Conservation (phyloP, 148 eudicot species). For the Chenopodium album region DNA sequence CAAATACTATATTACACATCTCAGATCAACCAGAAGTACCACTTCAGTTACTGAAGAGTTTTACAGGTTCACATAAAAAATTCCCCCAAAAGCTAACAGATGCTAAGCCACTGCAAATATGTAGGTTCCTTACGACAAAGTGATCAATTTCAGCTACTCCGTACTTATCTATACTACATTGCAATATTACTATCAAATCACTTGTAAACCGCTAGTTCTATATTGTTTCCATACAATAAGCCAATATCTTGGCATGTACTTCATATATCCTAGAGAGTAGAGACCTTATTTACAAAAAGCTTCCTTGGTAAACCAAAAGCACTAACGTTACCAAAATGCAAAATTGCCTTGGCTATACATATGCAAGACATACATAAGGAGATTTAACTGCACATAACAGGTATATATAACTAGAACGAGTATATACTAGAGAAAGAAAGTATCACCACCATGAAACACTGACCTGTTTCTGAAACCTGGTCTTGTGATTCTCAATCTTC, state of each 20-base stretch:
- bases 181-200: too few relatives aligned
- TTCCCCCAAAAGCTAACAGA: too few relatives aligned
- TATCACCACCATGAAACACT: constrained; percentile 64
- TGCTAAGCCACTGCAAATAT: too few relatives aligned
- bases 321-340: background rate
- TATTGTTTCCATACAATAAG: too few relatives aligned
- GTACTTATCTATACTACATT: too few relatives aligned
- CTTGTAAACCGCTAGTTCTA: too few relatives aligned
- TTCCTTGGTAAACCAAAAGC: background rate
- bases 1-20: background rate
- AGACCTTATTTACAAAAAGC: background rate
- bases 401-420: background rate
- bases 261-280: background rate
- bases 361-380: constrained; percentile 2
- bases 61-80: background rate
- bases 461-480: constrained; percentile 53
- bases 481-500: constrained; percentile 41
- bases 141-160: too few relatives aligned
- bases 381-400: constrained; percentile 1
- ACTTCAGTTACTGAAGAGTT: background rate
- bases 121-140: too few relatives aligned
- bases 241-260: too few relatives aligned
- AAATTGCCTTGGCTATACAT: background rate
- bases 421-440: background rate
- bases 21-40: background rate